A percentile compares a stretch with the other conserved stretches of the same genome.
These are phyloP conservation scores for Candida gorgasii DNA, from an alignment of 805 yeast species.

Conservation along the genomic window DNA sequence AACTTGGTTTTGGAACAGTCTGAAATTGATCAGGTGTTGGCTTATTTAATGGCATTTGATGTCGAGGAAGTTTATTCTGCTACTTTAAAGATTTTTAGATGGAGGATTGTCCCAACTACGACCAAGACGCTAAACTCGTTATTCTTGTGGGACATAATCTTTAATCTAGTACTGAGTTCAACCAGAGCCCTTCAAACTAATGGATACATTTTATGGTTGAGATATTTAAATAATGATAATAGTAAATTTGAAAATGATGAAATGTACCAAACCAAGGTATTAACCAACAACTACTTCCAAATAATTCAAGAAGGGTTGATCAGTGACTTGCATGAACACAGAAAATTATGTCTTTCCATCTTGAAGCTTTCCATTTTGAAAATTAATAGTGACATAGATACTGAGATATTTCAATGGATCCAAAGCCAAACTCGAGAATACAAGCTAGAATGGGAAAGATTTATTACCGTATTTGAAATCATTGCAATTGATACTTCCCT, in stretches of 20 bases:
- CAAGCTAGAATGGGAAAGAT: conserved; percentile 67
- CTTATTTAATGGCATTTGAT: conserved; percentile 31
- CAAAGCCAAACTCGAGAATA: conserved; percentile 23
- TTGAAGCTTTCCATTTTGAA: conserved; percentile 59
- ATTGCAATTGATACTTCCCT: conserved; percentile 81
- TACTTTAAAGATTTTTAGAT: conserved; percentile 48
- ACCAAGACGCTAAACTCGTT: conserved; percentile 15
- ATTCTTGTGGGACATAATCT: conserved; percentile 50
- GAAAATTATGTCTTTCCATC: conserved; percentile 68
- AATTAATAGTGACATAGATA: conserved; percentile 35
- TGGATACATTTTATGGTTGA: conserved; percentile 56
- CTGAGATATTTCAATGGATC: conserved; percentile 48
- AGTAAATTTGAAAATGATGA: conserved; percentile 10
- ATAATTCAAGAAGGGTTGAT: conserved; percentile 56
- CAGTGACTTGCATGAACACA: conserved; percentile 59
- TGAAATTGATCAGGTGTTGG: conserved; percentile 9
- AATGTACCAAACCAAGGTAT: conserved; percentile 29
- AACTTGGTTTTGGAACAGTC: conserved; percentile 1
- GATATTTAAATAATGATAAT: conserved; percentile 41
- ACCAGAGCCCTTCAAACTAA: conserved; percentile 31
- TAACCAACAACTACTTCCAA: conserved; percentile 51
- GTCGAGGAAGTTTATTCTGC: conserved; percentile 37
- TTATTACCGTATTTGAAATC: conserved; percentile 73
- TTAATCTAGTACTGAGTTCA: conserved; percentile 30
- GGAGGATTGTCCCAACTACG: conserved; percentile 48